Base-by-base conservation (phyloP, 2,329 filamentous ascomycete species). In the Tricladium varicosporioides region DNA sequence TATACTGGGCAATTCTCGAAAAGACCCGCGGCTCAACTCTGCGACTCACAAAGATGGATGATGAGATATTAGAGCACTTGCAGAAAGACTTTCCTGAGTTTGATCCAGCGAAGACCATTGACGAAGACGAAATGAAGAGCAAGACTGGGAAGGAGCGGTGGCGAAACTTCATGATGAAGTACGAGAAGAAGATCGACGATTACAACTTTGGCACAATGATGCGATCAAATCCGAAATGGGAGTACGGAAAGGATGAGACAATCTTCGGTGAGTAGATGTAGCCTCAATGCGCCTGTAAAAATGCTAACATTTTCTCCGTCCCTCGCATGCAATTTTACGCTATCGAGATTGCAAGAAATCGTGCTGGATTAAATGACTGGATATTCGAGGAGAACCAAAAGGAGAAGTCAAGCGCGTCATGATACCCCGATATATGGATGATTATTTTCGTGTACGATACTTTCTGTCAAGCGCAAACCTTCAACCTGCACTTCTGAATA, bases 201-300 rank as follows among this genome's bases (percentile, higher is more conserved):
- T 99, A 87, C 80, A 99, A 97, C 79, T 99, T 97, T 74, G 94
- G 94, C 55, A 97, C 94, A 33, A 92, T 99, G 82, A 73, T 99
- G 67, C 85, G 94, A 57, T 81, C 84, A 56, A 89, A 83, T 69
- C 82, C 91, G 40, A 90, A 89, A 67, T 84, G 75, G 53, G 93
- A 97, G 74, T 97, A 99, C 72, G 90, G 87, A 53, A 80, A 95
- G 76, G 80, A 96, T 56, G 91, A 88, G 54, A 96, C 92, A 2
- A 96, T 99, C 53, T 97, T 99, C 68, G 92, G 89, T 92, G 72
- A 67, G 81, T 67, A 22, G 2, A 7, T 40, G 18, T 19, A 44
- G 14, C 8, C 16, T 18, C 45, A 50, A 19, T 11, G 8, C 18
- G 16, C 15, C 16, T 11, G 15, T 14, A 18, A 18, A 31, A 50